A percentile compares a stretch with the other conserved stretches of the same genome.
These are phyloP conservation scores for Penicillium sp. DNA, from an alignment of 2,329 filamentous ascomycete genomes.

Conservation along the genomic window DNA sequence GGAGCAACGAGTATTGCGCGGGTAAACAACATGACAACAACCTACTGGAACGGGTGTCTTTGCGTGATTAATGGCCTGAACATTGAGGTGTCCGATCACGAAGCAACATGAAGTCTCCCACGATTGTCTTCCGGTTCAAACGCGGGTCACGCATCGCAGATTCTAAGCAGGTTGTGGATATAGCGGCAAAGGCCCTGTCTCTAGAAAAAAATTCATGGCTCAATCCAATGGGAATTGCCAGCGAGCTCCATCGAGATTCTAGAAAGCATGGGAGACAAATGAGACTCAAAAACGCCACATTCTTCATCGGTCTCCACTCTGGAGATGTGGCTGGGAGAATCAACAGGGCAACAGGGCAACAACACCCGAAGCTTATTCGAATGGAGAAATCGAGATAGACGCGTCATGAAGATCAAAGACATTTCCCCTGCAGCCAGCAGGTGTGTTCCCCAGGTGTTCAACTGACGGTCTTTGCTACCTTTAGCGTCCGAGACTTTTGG, in stretches of 20 bases:
- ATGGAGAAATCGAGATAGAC: not conserved
- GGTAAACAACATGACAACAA: too few relatives aligned
- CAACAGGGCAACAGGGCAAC: not conserved
- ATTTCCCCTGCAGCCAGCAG: not conserved
- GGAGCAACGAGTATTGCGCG: too few relatives aligned
- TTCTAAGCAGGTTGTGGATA: not conserved
- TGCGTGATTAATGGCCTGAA: too few relatives aligned
- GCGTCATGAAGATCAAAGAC: not conserved
- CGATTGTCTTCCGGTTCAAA: too few relatives aligned
- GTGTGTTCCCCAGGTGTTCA: not conserved
- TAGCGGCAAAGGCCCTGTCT: not conserved
- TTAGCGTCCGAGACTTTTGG: not conserved
- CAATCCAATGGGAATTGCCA: not conserved
- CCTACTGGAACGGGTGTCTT: too few relatives aligned
- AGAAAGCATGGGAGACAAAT: not conserved
- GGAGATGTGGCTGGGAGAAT: not conserved
- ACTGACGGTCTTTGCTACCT: not conserved
- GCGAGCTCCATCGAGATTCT: not conserved
- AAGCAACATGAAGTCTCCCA: too few relatives aligned
- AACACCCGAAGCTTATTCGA: not conserved
- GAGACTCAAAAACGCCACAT: not conserved
- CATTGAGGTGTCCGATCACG: too few relatives aligned
- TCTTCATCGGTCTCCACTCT: not conserved
- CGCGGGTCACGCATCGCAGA: too few relatives aligned
- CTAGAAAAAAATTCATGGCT: not conserved